phyloP scores from a whole-genome alignment of 2,329 filamentous ascomycete species.

The Sphaerulina vaccinii region DNA sequence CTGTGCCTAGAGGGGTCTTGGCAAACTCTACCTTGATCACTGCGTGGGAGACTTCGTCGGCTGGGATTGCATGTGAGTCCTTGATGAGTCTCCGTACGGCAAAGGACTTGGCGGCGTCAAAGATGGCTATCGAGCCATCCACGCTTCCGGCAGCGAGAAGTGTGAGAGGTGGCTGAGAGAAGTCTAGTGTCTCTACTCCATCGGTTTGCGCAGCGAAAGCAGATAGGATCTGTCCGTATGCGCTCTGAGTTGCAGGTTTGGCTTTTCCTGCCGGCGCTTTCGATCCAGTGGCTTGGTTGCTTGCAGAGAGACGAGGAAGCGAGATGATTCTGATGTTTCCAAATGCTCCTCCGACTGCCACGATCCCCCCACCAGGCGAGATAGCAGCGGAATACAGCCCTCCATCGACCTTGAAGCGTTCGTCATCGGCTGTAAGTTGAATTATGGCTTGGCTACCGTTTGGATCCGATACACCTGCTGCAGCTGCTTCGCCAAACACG shows the following conservation, averaged over 20 bases:
- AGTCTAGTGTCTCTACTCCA: constrained; percentile 73
- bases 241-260: constrained; percentile 48
- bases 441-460: constrained; percentile 64
- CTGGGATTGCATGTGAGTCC: constrained; percentile 82
- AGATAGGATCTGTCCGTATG: constrained; percentile 74
- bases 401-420: constrained; percentile 87
- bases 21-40: constrained; percentile 94
- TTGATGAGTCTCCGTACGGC: constrained; percentile 79
- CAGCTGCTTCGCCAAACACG: constrained; percentile 76
- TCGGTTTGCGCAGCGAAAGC: constrained; percentile 76
- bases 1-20: constrained; percentile 40
- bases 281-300: constrained; percentile 34
- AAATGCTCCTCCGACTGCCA: constrained; percentile 83
- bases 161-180: constrained; percentile 60
- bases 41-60: constrained; percentile 53
- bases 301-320: constrained; percentile 62
- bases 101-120: constrained; percentile 82
- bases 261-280: constrained; percentile 48
- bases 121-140: constrained; percentile 73
- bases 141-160: constrained; percentile 64
- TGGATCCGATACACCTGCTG: constrained; percentile 55
- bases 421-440: constrained; percentile 74
- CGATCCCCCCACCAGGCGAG: constrained; percentile 73
- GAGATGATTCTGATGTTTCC: constrained; percentile 83
- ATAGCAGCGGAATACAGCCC: constrained; percentile 86